phyloP scores from a whole-genome alignment of 1,139 yeast genomes.

The Suhomyces guaymorum region DNA sequence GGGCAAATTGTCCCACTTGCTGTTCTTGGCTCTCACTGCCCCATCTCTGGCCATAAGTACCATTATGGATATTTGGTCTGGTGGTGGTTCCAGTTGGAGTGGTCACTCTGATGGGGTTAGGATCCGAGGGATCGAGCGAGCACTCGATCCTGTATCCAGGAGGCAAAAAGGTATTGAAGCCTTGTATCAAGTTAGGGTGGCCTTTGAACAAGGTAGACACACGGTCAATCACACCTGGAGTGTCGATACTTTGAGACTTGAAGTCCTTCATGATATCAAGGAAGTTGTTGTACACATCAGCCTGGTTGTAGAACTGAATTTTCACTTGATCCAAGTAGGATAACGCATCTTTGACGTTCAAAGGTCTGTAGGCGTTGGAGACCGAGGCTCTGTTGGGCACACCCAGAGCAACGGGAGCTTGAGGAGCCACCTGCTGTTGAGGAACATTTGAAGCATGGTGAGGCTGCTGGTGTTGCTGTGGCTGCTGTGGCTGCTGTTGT shows the following conservation, averaged over 20 bases:
- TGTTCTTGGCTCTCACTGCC: slow-evolving; percentile 22
- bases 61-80: slow-evolving; percentile 50
- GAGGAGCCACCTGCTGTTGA: slow-evolving; percentile 18
- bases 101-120: slow-evolving; percentile 89
- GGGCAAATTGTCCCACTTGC: slow-evolving; percentile 20
- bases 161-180: slow-evolving; percentile 95
- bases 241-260: slow-evolving; percentile 92
- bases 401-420: slow-evolving; percentile 26
- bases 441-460: slow-evolving; percentile 12
- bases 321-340: slow-evolving; percentile 95
- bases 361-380: slow-evolving; percentile 69
- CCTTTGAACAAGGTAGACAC: slow-evolving; percentile 90
- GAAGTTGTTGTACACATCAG: slow-evolving; percentile 94
- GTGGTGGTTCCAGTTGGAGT: slow-evolving; percentile 92
- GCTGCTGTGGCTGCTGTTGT: slow-evolving; percentile 19
- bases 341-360: slow-evolving; percentile 94
- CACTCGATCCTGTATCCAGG: slow-evolving; percentile 96
- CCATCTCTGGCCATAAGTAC: slow-evolving; percentile 30
- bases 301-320: slow-evolving; percentile 85
- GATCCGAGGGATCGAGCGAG: slow-evolving; percentile 84
- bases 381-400: slow-evolving; percentile 48
- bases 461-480: slow-evolving; percentile 15
- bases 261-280: slow-evolving; percentile 98
- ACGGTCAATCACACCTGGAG: slow-evolving; percentile 97
- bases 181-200: slow-evolving; percentile 90